A percentile compares a stretch with the other conserved stretches of the same genome.
phyloP scores from a whole-genome alignment of 192 early-diverging fungal species.

The Umbelopsis sp. region DNA sequence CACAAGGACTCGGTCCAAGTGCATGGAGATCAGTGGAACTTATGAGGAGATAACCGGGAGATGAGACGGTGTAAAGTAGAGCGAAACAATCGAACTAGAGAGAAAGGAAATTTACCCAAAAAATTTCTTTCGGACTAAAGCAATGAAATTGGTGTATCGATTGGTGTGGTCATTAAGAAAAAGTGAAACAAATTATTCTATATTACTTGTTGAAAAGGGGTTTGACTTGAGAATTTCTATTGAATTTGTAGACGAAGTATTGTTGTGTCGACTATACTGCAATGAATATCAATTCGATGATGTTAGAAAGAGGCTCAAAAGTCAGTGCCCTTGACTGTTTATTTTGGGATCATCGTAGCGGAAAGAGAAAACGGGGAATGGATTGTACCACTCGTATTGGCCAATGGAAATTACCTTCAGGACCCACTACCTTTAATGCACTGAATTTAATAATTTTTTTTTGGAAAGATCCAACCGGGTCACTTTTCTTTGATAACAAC shows the following conservation, averaged over 20 bases:
- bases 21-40: background rate
- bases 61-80: background rate
- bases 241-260: too few relatives aligned
- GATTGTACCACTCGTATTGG: background rate
- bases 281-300: too few relatives aligned
- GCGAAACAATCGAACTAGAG: background rate
- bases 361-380: background rate
- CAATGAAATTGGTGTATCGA: background rate
- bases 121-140: background rate
- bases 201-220: too few relatives aligned
- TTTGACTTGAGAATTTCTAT: too few relatives aligned
- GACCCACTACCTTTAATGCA: slow-evolving; percentile 5
- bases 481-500: slow-evolving; percentile 6
- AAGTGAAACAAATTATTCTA: background rate
- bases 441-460: background rate
- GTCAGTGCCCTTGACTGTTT: background rate
- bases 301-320: too few relatives aligned
- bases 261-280: too few relatives aligned
- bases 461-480: slow-evolving; percentile 8
- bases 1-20: too few relatives aligned
- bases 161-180: background rate
- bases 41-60: background rate
- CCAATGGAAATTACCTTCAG: background rate
- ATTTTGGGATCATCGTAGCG: background rate
- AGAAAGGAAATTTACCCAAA: background rate